Evolutionary conservation across 1,139 yeast species (phyloP).

Genomic region (Cylindricascospora bacillispora): DNA sequence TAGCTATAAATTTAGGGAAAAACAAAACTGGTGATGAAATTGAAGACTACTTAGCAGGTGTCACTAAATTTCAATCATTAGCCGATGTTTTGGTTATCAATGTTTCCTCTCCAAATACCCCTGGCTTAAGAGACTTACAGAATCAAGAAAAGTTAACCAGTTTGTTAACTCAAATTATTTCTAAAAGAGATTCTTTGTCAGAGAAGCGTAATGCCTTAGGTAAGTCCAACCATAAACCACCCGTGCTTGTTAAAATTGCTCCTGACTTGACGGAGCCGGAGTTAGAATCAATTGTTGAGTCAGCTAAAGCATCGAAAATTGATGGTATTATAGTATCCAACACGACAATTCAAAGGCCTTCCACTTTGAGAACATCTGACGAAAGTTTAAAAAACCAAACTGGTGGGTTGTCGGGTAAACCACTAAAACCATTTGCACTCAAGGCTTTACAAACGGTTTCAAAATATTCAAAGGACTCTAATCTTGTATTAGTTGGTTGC

Average conservation of each 20-base stretch:
- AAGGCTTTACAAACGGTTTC: constrained; percentile 58
- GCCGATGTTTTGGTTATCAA: constrained; percentile 86
- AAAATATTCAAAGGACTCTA: constrained; percentile 56
- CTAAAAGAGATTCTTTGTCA: constrained; percentile 41
- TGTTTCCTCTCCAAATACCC: constrained; percentile 95
- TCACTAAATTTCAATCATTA: constrained; percentile 60
- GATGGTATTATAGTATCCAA: constrained; percentile 91
- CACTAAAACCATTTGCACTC: constrained; percentile 72
- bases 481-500: constrained; percentile 74
- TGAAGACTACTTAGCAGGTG: constrained; percentile 76
- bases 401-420: constrained; percentile 89
- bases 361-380: constrained; percentile 37
- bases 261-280: constrained; percentile 83
- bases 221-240: constrained; percentile 33
- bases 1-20: constrained; percentile 82
- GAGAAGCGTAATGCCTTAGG: constrained; percentile 27
- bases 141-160: constrained; percentile 58
- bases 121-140: constrained; percentile 83
- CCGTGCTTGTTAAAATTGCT: constrained; percentile 80
- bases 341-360: constrained; percentile 79
- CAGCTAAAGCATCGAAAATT: constrained; percentile 64
- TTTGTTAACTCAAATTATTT: constrained; percentile 51
- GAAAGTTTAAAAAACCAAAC: constrained; percentile 37
- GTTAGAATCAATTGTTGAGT: constrained; percentile 67
- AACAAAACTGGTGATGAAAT: constrained; percentile 87